phyloP scores from a whole-genome alignment of 148 eudicot species.

The Rhododendron williamsianum region DNA sequence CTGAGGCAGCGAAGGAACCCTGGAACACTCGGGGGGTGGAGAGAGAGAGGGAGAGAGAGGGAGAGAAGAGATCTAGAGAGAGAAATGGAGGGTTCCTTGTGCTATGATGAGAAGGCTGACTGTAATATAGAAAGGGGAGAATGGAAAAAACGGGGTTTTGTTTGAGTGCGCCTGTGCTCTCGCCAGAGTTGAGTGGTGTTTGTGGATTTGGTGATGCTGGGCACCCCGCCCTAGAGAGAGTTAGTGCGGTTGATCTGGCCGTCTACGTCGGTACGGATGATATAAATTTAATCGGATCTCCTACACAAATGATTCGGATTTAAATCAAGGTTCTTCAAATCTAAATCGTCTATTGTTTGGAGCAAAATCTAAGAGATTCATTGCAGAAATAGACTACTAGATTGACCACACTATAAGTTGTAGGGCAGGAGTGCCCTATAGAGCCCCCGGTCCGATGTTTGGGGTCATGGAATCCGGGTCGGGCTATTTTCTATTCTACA shows the following conservation, averaged over 20 bases:
- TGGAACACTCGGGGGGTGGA: slow-evolving; percentile 16
- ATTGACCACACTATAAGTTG: too few species aligned
- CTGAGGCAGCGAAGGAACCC: slow-evolving; percentile 22
- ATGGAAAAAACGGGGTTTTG: background rate
- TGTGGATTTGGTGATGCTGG: too few species aligned
- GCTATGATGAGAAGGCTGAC: slow-evolving; percentile 6
- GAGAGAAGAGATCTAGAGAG: slow-evolving; percentile 18
- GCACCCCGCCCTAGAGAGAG: too few species aligned
- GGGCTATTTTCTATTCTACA: background rate
- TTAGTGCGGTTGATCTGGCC: too few species aligned
- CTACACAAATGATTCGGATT: too few species aligned
- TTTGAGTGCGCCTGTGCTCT: background rate
- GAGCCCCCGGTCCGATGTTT: background rate
- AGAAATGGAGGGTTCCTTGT: slow-evolving; percentile 19
- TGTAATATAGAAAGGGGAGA: background rate
- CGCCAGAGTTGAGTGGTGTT: background rate
- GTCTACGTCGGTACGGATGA: too few species aligned
- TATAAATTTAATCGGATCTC: too few species aligned
- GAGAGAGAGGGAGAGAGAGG: slow-evolving; percentile 14
- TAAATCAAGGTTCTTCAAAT: too few species aligned
- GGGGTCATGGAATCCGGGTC: background rate
- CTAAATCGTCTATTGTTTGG: too few species aligned
- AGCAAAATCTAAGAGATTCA: too few species aligned
- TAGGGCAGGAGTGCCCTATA: too few species aligned
- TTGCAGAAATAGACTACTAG: accelerated